Percentiles rank a stretch among this genome's conserved stretches.
Evolutionary conservation across 2,329 filamentous ascomycete genomes (phyloP).

Genomic region (Tolypocladium guangdongense): DNA sequence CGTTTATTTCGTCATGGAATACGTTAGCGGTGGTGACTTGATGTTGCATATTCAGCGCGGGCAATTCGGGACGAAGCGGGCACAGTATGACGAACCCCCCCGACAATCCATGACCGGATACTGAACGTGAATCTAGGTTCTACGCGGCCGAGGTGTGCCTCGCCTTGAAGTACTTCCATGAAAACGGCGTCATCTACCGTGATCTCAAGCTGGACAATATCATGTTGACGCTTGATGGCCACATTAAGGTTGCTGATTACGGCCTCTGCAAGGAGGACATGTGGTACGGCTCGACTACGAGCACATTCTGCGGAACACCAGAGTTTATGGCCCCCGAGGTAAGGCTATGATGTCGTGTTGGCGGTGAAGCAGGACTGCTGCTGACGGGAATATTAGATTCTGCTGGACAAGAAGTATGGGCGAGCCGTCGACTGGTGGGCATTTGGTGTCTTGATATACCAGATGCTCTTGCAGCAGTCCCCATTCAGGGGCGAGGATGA

Average conservation of each 20-base stretch:
- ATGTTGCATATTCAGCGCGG: conserved; percentile 98
- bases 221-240: conserved; percentile 83
- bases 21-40: conserved; percentile 93
- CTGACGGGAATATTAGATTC: conserved; percentile 50
- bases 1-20: conserved; percentile 99
- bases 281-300: conserved; percentile 96
- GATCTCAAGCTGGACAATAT: conserved; percentile 93
- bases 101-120: not conserved
- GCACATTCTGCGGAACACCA: conserved; percentile 98
- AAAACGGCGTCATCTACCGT: conserved; percentile 97
- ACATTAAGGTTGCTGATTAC: conserved; percentile 98
- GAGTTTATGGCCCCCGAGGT: conserved; percentile 99
- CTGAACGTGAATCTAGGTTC: conserved; percentile 48
- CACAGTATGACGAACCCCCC: conserved; percentile 58
- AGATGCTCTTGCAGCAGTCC: conserved; percentile 98
- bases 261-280: conserved; percentile 99
- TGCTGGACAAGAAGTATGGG: conserved; percentile 96
- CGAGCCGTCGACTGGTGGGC: conserved; percentile 99
- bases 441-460: conserved; percentile 96
- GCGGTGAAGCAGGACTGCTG: not conserved
- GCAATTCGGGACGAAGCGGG: conserved; percentile 89
- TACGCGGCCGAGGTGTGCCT: conserved; percentile 96
- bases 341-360: conserved; percentile 15
- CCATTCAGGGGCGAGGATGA: conserved; percentile 98
- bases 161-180: conserved; percentile 97